These are phyloP conservation scores for Hypomyces perniciosus DNA, from an alignment of 2,329 filamentous ascomycete genomes.

Conservation along the genomic window DNA sequence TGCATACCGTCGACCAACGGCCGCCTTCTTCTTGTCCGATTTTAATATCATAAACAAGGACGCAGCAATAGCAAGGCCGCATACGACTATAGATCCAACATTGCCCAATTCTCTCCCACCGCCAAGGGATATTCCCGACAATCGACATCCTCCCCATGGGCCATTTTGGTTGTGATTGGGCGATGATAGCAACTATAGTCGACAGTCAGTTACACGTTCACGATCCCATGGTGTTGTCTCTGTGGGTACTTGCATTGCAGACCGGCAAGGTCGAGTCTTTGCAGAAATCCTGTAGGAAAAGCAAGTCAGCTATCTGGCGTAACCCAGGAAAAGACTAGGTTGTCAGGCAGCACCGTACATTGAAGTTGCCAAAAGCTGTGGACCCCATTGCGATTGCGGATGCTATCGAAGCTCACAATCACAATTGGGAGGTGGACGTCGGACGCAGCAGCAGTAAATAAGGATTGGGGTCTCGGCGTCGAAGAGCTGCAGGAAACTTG, in stretches of 20 bases:
- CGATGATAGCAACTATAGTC: constrained; percentile 39
- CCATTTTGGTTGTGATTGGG: constrained; percentile 51
- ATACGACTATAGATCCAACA: constrained; percentile 84
- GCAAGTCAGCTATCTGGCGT: constrained; percentile 20
- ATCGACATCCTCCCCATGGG: constrained; percentile 62
- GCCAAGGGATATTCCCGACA: constrained; percentile 69
- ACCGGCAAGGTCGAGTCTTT: constrained; percentile 75
- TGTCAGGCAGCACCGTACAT: constrained; percentile 34
- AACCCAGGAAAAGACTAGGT: neutral
- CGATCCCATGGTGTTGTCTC: neutral
- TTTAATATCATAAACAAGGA: constrained; percentile 64
- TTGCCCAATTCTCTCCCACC: constrained; percentile 67
- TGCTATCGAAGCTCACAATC: constrained; percentile 8
- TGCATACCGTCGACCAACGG: constrained; percentile 80
- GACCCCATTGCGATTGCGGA: constrained; percentile 46
- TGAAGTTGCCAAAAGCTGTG: constrained; percentile 56
- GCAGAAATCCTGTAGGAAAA: constrained; percentile 62
- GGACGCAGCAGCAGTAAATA: neutral
- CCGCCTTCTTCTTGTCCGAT: constrained; percentile 86
- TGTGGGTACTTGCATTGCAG: constrained; percentile 64
- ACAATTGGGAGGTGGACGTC: neutral
- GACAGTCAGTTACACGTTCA: neutral
- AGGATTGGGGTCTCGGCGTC: no score
- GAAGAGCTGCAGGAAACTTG: no score
- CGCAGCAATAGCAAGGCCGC: constrained; percentile 66